A percentile compares a stretch with the other conserved stretches of the same genome.
phyloP scores from a whole-genome alignment of 495 filamentous ascomycete species.

The Xylaria venustula region DNA sequence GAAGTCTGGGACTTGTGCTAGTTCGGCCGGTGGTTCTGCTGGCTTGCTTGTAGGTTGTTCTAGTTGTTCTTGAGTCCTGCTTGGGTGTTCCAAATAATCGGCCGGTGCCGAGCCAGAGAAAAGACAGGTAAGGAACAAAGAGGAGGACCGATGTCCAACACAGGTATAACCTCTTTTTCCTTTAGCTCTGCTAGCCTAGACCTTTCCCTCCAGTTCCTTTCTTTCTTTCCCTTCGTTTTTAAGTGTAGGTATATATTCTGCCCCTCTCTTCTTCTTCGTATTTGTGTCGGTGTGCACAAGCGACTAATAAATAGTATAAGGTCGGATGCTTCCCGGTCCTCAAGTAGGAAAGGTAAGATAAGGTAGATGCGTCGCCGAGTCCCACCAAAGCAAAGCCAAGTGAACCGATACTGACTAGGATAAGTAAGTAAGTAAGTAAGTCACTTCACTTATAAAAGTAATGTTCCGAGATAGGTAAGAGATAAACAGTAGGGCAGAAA shows the following conservation, averaged over 20 bases:
- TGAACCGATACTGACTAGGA: no score
- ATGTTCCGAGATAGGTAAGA: neutral
- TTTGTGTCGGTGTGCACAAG: constrained; percentile 7
- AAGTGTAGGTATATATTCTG: no score
- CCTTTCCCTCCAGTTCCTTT: neutral
- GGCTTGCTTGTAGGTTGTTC: no score
- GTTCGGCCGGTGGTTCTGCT: no score
- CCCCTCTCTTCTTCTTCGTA: neutral
- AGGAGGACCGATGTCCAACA: neutral
- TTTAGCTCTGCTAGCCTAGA: neutral
- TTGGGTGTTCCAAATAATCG: neutral
- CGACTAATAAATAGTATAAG: neutral
- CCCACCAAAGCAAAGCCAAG: neutral
- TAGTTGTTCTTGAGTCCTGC: no score
- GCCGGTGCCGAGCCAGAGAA: neutral
- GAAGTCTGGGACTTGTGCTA: no score
- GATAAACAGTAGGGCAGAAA: neutral
- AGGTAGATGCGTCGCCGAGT: neutral
- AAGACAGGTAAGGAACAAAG: neutral
- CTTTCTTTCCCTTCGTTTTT: neutral
- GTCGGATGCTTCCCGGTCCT: neutral
- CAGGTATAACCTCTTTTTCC: neutral
- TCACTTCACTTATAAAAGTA: no score
- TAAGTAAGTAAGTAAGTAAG: neutral
- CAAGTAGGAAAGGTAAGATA: neutral